Base-by-base conservation (phyloP, 192 early-diverging fungal species). In the Pilobolus umbonatus region DNA sequence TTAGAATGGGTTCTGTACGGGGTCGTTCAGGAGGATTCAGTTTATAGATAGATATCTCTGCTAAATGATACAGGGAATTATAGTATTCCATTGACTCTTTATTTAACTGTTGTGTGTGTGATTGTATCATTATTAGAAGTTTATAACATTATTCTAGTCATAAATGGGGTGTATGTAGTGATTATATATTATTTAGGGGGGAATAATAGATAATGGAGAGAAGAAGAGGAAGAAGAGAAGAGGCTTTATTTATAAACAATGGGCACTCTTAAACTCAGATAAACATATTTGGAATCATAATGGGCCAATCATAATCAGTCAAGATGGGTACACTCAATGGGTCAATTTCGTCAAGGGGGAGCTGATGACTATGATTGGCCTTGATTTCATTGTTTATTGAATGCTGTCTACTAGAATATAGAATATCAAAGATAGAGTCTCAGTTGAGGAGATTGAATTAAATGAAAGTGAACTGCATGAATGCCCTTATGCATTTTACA, bases 1-100 rank as follows among this genome's bases (percentile, higher is more conserved):
- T 40, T 15, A 61, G 49, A 15, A 49, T 29, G 10, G 48, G 59
- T 29, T 60, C 59, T 29, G 46, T 60, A 14, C 57, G 57, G 29
- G 47, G 11, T 52, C 29, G 19, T 34, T 17, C 14, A 8, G 52
- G 31, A 10, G 28, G n/a, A 24, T 54, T 54, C 24, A 54, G 15
- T 54, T 54, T 54, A 35, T 54, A 54, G 14, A 34, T 21, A 36
- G 52, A 54, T 36, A 54, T 0, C 22, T 54, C 29, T 54, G 17
- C 32, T 34, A 54, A 38, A 22, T 54, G 22, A 26, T 54, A 54
- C 21, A 54, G 2, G 24, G 52, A 54, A 5, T 54, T 22, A 38
- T 36, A 54, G n/a, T 38, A 38, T 38, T 26, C 21, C 25, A 49
- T 12, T 49, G 25, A 22, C n/a, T 49, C 47, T n/a, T 28, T 5